A percentile compares a stretch with the other conserved stretches of the same genome.
These are phyloP conservation scores for Epichloe brachyelytri DNA, from an alignment of 2,329 filamentous ascomycete species.

Conservation along the genomic window DNA sequence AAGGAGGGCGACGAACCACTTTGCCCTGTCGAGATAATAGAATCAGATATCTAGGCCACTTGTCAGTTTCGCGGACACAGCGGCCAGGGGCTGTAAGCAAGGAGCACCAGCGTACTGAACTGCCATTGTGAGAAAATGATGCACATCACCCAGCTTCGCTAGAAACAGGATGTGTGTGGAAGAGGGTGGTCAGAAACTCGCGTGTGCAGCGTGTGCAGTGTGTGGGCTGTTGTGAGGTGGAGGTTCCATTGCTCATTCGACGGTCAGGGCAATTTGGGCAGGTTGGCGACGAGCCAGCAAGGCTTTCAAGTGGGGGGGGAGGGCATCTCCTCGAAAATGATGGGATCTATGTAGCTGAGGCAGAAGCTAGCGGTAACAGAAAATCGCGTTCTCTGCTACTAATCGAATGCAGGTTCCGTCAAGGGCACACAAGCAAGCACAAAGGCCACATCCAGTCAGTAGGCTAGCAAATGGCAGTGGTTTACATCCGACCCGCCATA, in stretches of 20 bases:
- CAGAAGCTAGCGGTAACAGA: too few relatives aligned
- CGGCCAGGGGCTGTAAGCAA: slow-evolving; percentile 1
- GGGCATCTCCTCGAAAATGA: too few relatives aligned
- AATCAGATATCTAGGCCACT: slow-evolving; percentile 69
- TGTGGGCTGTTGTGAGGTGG: slow-evolving; percentile 1
- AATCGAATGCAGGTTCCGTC: too few relatives aligned
- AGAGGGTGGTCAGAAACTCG: neutral
- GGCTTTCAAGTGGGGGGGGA: too few relatives aligned
- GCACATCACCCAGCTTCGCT: slow-evolving; percentile 9
- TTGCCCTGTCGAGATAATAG: slow-evolving; percentile 96
- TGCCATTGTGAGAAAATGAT: slow-evolving; percentile 23
- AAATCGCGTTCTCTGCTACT: too few relatives aligned
- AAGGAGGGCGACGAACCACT: slow-evolving; percentile 58
- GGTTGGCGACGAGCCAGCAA: slow-evolving; percentile 14
- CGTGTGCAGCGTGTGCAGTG: neutral
- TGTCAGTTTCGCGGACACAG: slow-evolving; percentile 10
- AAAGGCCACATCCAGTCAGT: too few relatives aligned
- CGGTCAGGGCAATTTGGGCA: slow-evolving; percentile 8
- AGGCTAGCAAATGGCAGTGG: too few relatives aligned
- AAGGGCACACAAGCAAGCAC: too few relatives aligned
- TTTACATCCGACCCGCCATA: too few relatives aligned
- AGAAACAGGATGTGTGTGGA: slow-evolving; percentile 4
- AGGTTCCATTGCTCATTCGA: slow-evolving; percentile 2
- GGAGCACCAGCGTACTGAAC: slow-evolving; percentile 26
- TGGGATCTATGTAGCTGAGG: too few relatives aligned